Percentiles rank a stretch among this genome's conserved stretches.
Evolutionary conservation across 345 rosid genomes (phyloP).

Genomic region (Populus tremula): DNA sequence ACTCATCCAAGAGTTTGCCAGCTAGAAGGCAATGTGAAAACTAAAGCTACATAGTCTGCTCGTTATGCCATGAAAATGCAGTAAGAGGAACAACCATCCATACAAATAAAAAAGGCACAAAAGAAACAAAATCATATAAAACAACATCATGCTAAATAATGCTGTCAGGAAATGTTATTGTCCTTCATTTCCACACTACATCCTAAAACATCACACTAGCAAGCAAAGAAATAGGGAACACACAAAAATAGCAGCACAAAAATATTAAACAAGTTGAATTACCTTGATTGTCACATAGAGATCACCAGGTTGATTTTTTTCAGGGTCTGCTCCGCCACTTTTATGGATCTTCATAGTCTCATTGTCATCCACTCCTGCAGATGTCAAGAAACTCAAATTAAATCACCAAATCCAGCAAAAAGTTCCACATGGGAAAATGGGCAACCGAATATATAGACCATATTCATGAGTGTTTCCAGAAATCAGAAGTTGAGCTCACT

Average conservation of each 20-base stretch:
- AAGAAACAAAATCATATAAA: neutral
- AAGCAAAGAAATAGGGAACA: neutral
- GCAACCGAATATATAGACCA: neutral
- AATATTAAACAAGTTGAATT: conserved; percentile 7
- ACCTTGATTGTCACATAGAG: conserved; percentile 82
- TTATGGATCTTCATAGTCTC: conserved; percentile 72
- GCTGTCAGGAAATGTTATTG: no score
- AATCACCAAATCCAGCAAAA: neutral
- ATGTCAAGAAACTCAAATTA: conserved; percentile 3
- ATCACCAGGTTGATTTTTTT: conserved; percentile 92
- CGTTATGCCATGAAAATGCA: neutral
- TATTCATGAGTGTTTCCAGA: neutral
- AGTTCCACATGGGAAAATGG: neutral
- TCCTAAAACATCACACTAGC: neutral
- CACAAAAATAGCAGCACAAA: neutral
- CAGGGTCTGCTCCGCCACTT: conserved; percentile 96
- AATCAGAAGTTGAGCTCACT: neutral
- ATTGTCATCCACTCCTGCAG: conserved; percentile 74
- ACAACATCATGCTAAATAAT: neutral
- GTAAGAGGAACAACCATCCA: neutral
- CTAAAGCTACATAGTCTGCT: neutral
- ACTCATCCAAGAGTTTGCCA: neutral
- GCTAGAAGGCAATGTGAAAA: neutral
- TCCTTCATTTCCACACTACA: neutral
- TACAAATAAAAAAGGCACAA: neutral